phyloP scores from a whole-genome alignment of 495 filamentous ascomycete genomes.

The Aspergillus sclerotioniger region DNA sequence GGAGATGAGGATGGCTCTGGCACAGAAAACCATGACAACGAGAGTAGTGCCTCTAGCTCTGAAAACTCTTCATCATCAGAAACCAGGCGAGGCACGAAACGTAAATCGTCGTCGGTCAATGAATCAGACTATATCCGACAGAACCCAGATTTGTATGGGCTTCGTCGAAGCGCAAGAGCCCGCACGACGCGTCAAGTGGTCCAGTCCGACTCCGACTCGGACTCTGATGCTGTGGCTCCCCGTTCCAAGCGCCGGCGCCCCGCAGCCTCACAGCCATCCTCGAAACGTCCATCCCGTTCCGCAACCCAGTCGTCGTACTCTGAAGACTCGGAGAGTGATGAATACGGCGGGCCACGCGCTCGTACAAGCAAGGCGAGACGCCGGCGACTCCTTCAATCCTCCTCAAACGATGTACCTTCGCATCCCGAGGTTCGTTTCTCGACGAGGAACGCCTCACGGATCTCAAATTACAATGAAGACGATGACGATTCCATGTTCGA shows the following conservation, averaged over 20 bases:
- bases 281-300: constrained; percentile 45
- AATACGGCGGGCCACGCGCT: constrained; percentile 71
- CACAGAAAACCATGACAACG: constrained; percentile 60
- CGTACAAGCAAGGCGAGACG: constrained; percentile 69
- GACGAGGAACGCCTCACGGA: constrained; percentile 77
- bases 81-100: constrained; percentile 65
- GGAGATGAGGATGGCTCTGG: constrained; percentile 78
- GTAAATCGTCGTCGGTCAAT: constrained; percentile 67
- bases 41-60: constrained; percentile 46
- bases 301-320: constrained; percentile 43
- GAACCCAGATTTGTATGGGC: constrained; percentile 94
- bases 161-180: constrained; percentile 78
- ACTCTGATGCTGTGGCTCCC: constrained; percentile 44
- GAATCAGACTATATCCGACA: constrained; percentile 82
- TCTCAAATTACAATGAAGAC: constrained; percentile 87
- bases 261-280: constrained; percentile 37
- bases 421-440: constrained; percentile 84
- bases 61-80: constrained; percentile 67
- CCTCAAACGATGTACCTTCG: constrained; percentile 55
- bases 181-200: constrained; percentile 55
- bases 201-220: constrained; percentile 71
- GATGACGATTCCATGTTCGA: constrained; percentile 74
- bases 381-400: constrained; percentile 60
- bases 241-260: constrained; percentile 43
- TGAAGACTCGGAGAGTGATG: constrained; percentile 54